Percentiles rank a stretch among this genome's conserved stretches.
Evolutionary conservation across 768 basidiomycete species (phyloP).

Genomic region (Auricularia auricula-judae): DNA sequence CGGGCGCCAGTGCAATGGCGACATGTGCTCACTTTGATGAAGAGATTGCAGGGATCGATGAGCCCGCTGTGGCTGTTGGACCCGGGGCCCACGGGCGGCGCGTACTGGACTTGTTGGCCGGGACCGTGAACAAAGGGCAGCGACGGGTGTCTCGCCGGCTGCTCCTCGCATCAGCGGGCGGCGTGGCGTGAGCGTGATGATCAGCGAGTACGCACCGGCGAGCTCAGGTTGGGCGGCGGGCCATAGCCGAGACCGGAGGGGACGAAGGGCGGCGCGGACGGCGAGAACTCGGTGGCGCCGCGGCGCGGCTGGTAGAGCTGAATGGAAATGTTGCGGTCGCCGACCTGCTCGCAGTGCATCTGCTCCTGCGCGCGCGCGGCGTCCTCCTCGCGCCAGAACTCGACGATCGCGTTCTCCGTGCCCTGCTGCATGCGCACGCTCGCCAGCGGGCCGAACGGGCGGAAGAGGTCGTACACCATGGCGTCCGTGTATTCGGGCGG

Average conservation of each 20-base stretch:
- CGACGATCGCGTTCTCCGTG: slow-evolving; percentile 69
- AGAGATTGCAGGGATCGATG: slow-evolving; percentile 84
- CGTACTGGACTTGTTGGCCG: slow-evolving; percentile 81
- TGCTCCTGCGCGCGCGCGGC: slow-evolving; percentile 67
- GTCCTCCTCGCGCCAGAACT: slow-evolving; percentile 84
- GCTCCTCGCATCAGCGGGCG: slow-evolving; percentile 12
- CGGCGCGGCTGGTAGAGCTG: slow-evolving; percentile 64
- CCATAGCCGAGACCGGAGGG: slow-evolving; percentile 56
- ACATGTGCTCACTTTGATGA: slow-evolving; percentile 55
- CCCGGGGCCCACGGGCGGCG: slow-evolving; percentile 64
- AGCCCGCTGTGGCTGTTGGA: slow-evolving; percentile 75
- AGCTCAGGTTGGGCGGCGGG: slow-evolving; percentile 39
- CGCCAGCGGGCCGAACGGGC: slow-evolving; percentile 74
- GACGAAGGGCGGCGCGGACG: slow-evolving; percentile 65
- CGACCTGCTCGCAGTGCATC: slow-evolving; percentile 74
- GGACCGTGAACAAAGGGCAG: slow-evolving; percentile 71
- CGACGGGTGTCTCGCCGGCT: slow-evolving; percentile 29
- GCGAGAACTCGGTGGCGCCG: slow-evolving; percentile 54
- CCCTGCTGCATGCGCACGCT: slow-evolving; percentile 59
- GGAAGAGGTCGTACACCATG: slow-evolving; percentile 74
- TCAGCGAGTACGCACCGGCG: slow-evolving; percentile 4
- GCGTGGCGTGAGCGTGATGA: background rate
- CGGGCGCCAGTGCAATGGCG: background rate
- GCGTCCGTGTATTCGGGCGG: slow-evolving; percentile 57
- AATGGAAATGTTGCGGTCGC: slow-evolving; percentile 76